Evolutionary conservation across 2,329 filamentous ascomycete species (phyloP), one percentile per base, ranked within the genome.

Genomic region (Fulvia fulva): DNA sequence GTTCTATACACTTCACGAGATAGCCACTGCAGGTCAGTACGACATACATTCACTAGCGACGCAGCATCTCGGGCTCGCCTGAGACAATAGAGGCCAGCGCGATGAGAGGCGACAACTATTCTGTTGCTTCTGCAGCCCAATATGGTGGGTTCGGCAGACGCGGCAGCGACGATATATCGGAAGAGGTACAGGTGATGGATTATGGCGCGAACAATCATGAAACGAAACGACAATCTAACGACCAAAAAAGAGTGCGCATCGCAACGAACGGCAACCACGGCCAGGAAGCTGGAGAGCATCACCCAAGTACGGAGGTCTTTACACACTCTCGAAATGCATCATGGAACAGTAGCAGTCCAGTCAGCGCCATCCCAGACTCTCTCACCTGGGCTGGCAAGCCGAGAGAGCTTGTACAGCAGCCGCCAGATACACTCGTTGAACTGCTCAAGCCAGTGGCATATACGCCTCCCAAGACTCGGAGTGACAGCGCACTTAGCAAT

Each of bases 21-120:
- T 51, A 51, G 51, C 57, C 45, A 56, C 59, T 64, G 62, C 62
- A 57, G 62, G 62, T 55, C 62, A 64, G 58, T 58, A 28, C 45
- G 57, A 55, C 56, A 46, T 25, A 57, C 41, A 23, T 44, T 51
- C 22, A 56, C n/a, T 45, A 19, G n/a, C 25, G 16, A 56, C 37
- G 54, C 55, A 56, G 43, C 23, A 53, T 45, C 28, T 50, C 50
- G 50, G n/a, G n/a, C 57, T 53, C 51, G 53, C 51, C 32, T 41
- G 30, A 25, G 32, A 54, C 43, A 44, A 21, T 32, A 8, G 23
- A 11, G 12, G 45, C n/a, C 54, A 44, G 34, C 21, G 43, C 30
- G 22, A 58, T 58, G 56, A 26, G 30, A 30, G 44, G 32, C 28
- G 21, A 26, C 21, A n/a, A 45, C 14, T 57, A 60, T 41, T 54